Evolutionary conservation across 1,284 basidiomycete genomes (phyloP), one percentile per base, ranked within the genome.

Genomic region (Leccinum idahoense): DNA sequence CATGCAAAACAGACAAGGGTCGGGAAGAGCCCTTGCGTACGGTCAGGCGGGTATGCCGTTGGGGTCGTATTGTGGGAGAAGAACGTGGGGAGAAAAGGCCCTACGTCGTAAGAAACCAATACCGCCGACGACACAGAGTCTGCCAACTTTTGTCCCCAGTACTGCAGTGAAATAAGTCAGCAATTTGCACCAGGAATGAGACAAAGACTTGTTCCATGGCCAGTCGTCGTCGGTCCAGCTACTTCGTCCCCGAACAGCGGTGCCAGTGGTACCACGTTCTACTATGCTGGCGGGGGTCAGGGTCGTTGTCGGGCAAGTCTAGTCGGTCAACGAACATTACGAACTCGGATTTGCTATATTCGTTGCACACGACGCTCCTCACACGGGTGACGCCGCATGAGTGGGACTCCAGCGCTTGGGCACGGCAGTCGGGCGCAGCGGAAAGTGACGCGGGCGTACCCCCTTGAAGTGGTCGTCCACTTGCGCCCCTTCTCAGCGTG

Each of bases 341-440:
- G 49, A 88, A 85, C 71, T 75, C 86, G 39, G 88, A 89, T 68
- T 79, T 89, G 20, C 77, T 89, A 12, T 80, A 82, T 64, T 82
- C 86, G 3, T 70, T 89, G 44, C 82, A 89, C 67, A 77, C 77
- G 14, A 82, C 84, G 10, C 81, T 89, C 46, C 72, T 81, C 58
- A 75, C 75, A 20, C 80, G 83, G 15, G 80, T 87, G 11, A 85
- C 85, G 15, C 80, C 82, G 10, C 79, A 82, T 58, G 88, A 89
- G 69, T 89, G 87, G 87, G 82, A 82, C 23, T 23, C 23, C 23
- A 49, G 74, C 78, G 0, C 78, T 89, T 4, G 86, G 85, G 0
- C 74, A 80, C 56, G 81, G 81, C n/a, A 82, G 79, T 65, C 76
- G 76, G 2, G 78, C 78, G 29, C 84, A 85, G 71, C 77, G 80